These are phyloP conservation scores for Lactifluus pinguis DNA, from an alignment of 768 basidiomycete genomes.

Conservation along the genomic window DNA sequence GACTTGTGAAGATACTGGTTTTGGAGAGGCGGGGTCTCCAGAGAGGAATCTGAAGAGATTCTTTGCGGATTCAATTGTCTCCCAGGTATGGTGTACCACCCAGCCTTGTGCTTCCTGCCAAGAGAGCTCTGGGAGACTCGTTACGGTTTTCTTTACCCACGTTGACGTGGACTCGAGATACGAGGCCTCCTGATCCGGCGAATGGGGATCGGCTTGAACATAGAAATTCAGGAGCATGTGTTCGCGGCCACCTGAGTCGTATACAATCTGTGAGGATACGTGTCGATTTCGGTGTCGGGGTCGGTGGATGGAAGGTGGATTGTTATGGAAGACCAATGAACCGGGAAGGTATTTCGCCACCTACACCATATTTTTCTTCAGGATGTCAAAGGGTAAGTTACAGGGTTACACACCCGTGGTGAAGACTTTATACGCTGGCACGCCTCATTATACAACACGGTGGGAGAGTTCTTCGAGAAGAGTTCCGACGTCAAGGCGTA, in stretches of 20 bases:
- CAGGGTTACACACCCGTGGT: slow-evolving; percentile 29
- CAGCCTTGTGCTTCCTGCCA: slow-evolving; percentile 45
- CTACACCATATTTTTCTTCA: slow-evolving; percentile 29
- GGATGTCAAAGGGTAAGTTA: background rate
- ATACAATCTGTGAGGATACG: slow-evolving; percentile 66
- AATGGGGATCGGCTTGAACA: slow-evolving; percentile 51
- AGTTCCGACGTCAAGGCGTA: slow-evolving; percentile 79
- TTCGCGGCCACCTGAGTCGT: slow-evolving; percentile 66
- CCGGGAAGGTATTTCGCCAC: slow-evolving; percentile 59
- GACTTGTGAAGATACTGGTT: slow-evolving; percentile 25
- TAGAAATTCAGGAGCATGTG: slow-evolving; percentile 84
- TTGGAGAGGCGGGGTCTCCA: slow-evolving; percentile 44
- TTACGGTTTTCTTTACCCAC: slow-evolving; percentile 36
- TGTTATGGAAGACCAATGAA: slow-evolving; percentile 71
- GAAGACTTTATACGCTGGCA: slow-evolving; percentile 44
- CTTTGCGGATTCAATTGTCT: slow-evolving; percentile 36
- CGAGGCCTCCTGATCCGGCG: slow-evolving; percentile 31
- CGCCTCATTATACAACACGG: slow-evolving; percentile 61
- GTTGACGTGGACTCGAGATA: slow-evolving; percentile 36
- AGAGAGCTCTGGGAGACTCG: slow-evolving; percentile 41
- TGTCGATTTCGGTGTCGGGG: slow-evolving; percentile 79
- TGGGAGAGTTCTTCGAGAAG: slow-evolving; percentile 83
- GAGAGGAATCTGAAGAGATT: slow-evolving; percentile 64
- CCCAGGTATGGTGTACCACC: slow-evolving; percentile 34
- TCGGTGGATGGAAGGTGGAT: slow-evolving; percentile 62